phyloP scores from a whole-genome alignment of 1,139 yeast species.

The Pneumocystis murina region DNA sequence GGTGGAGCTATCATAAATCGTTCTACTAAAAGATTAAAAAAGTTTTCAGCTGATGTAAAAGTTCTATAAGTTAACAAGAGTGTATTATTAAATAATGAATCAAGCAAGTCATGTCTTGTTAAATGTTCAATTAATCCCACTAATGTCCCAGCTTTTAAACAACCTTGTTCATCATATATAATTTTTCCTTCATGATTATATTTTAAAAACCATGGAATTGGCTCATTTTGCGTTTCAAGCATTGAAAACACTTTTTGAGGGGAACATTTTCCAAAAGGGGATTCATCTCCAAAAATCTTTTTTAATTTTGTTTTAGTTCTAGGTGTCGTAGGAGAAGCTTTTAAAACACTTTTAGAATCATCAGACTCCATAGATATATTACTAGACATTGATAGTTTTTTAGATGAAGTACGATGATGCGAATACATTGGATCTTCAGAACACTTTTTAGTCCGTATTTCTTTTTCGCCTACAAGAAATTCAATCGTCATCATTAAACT shows the following conservation, averaged over 20 bases:
- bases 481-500: constrained; percentile 7
- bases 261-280: constrained; percentile 16
- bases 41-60: constrained; percentile 53
- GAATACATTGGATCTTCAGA: not conserved
- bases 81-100: constrained; percentile 53
- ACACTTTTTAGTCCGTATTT: constrained; percentile 1
- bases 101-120: constrained; percentile 61
- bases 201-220: constrained; percentile 61
- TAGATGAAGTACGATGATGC: not conserved
- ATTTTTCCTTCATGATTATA: constrained; percentile 64
- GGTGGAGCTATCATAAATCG: constrained; percentile 72
- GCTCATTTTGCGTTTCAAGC: constrained; percentile 20
- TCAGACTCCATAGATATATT: not conserved
- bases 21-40: constrained; percentile 45
- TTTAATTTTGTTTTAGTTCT: constrained; percentile 8
- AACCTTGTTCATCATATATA: constrained; percentile 57
- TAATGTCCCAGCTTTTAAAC: constrained; percentile 72
- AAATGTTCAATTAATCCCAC: constrained; percentile 70
- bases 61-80: constrained; percentile 65
- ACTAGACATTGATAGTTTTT: not conserved
- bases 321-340: constrained; percentile 6
- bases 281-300: constrained; percentile 13
- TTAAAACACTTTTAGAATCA: constrained; percentile 5
- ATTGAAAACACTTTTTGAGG: constrained; percentile 18
- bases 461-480: constrained; percentile 12